phyloP scores from a whole-genome alignment of 2,329 filamentous ascomycete species.

The Thelonectria discophora region DNA sequence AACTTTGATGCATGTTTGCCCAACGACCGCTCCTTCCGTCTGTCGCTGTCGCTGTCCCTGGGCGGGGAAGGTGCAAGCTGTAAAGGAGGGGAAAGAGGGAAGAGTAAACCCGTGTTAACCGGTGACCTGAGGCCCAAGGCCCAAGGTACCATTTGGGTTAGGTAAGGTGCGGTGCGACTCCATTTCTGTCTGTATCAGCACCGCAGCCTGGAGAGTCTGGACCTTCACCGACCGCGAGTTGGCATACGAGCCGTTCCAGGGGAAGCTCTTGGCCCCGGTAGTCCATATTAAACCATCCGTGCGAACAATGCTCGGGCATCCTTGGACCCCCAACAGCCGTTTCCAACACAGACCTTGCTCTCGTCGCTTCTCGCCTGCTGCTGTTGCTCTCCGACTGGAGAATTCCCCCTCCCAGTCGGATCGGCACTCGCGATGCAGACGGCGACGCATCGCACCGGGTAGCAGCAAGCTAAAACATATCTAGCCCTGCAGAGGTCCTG shows the following conservation, averaged over 20 bases:
- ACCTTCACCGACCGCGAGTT: constrained; percentile 18
- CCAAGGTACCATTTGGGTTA: constrained; percentile 14
- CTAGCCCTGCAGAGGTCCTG: constrained; percentile 6
- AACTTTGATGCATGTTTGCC: too few species aligned
- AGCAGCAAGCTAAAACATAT: constrained; percentile 6
- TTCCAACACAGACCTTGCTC: not conserved
- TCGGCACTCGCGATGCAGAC: constrained; percentile 17
- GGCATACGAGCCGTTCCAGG: constrained; percentile 6
- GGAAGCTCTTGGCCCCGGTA: not conserved
- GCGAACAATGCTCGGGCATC: not conserved
- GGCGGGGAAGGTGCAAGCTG: not conserved
- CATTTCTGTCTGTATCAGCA: constrained; percentile 15
- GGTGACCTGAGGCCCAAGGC: not conserved
- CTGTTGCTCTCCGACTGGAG: not conserved
- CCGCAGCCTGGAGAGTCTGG: constrained; percentile 11
- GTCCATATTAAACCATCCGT: not conserved
- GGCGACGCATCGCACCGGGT: constrained; percentile 18
- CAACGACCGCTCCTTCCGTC: not conserved
- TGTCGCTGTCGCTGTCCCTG: not conserved
- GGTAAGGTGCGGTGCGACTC: constrained; percentile 5
- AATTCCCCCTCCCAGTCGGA: constrained; percentile 5
- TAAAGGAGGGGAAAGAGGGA: not conserved
- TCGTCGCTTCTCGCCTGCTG: not conserved
- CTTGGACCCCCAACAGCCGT: not conserved
- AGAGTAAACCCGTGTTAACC: not conserved